phyloP scores from a whole-genome alignment of 495 filamentous ascomycete genomes.

The Aspergillus hancockii region DNA sequence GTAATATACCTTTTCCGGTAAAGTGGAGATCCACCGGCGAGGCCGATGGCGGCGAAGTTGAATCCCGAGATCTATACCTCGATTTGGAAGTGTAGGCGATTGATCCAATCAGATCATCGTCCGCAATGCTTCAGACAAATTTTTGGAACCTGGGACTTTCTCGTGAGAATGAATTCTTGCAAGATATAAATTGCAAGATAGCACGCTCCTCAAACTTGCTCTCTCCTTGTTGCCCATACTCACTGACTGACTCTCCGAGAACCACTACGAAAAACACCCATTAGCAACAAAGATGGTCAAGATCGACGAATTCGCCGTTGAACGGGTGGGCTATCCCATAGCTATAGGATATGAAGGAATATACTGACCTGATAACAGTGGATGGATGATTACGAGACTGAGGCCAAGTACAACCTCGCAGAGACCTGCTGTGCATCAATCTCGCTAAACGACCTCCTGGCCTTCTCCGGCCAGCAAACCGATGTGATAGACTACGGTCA shows the following conservation, averaged over 20 bases:
- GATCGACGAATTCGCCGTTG: conserved; percentile 66
- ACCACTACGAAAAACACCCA: not conserved
- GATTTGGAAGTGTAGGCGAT: conserved; percentile 7
- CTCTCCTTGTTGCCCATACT: not conserved
- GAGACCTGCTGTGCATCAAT: conserved; percentile 77
- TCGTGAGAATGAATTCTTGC: not conserved
- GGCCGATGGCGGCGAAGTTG: not conserved
- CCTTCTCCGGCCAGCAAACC: conserved; percentile 6
- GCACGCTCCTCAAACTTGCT: not conserved
- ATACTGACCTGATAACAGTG: conserved; percentile 47
- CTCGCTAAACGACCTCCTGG: conserved; percentile 63
- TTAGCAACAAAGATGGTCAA: conserved; percentile 53
- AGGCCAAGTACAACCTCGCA: conserved; percentile 70
- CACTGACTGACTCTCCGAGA: no score
- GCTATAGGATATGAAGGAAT: not conserved
- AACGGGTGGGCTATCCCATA: conserved; percentile 50
- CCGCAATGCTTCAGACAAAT: not conserved
- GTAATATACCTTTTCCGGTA: not conserved
- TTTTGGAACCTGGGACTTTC: not conserved
- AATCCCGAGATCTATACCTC: not conserved
- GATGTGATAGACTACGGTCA: conserved; percentile 32
- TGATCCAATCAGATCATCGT: conserved; percentile 2
- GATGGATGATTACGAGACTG: conserved; percentile 75
- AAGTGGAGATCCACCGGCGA: not conserved
- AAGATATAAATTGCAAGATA: not conserved